phyloP scores from a whole-genome alignment of 768 basidiomycete genomes.

The Strobilomyces dryophilus region DNA sequence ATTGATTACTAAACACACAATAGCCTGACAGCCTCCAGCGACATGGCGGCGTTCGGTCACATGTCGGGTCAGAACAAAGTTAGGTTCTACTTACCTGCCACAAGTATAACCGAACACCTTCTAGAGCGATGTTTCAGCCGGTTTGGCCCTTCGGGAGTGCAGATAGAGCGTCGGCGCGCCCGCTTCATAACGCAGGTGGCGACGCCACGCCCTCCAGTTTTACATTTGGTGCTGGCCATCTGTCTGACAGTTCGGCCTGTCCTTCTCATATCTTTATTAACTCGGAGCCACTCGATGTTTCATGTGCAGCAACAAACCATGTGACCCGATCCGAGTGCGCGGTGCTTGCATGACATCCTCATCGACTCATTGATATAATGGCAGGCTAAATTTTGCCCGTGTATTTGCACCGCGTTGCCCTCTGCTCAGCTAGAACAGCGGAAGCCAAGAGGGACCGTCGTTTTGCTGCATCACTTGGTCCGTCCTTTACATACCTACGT shows the following conservation, averaged over 20 bases:
- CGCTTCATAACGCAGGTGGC: background rate
- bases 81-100: background rate
- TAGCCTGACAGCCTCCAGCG: no score
- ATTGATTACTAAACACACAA: no score
- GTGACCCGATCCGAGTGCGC: background rate
- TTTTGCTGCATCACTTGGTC: no score
- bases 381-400: background rate
- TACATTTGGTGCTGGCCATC: no score
- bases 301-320: background rate
- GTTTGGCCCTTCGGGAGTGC: background rate
- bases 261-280: no score
- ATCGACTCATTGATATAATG: background rate
- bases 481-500: no score
- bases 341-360: no score
- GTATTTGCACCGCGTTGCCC: background rate
- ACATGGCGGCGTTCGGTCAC: no score
- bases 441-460: background rate
- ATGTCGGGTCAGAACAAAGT: background rate
- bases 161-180: background rate
- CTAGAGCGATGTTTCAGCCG: background rate
- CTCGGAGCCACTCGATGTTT: no score
- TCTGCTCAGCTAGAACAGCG: background rate
- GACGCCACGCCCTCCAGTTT: no score
- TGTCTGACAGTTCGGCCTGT: no score
- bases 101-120: background rate